phyloP scores from a whole-genome alignment of 345 rosid species.

The Garcia nutans region DNA sequence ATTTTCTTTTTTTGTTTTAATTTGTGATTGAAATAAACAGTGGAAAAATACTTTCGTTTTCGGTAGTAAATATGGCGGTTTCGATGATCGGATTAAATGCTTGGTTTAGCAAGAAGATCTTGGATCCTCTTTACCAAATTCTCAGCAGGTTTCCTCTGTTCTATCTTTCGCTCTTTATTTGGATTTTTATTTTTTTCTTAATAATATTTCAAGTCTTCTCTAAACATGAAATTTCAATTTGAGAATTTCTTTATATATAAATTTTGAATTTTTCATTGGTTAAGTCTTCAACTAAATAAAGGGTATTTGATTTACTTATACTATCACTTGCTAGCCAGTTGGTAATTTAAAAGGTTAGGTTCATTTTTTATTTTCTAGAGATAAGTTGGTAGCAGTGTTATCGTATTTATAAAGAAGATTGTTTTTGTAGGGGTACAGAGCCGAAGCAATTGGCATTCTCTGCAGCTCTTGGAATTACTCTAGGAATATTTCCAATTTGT shows the following conservation, averaged over 20 bases:
- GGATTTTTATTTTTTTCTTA: neutral
- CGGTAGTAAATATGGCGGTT: conserved; percentile 28
- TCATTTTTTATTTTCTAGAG: neutral
- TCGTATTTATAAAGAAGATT: neutral
- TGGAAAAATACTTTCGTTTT: neutral
- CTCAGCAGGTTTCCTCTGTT: conserved; percentile 50
- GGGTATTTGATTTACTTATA: neutral
- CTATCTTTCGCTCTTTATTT: neutral
- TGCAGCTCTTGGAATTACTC: conserved; percentile 77
- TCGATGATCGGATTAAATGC: conserved; percentile 28
- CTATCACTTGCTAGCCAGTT: neutral
- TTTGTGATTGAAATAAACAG: neutral
- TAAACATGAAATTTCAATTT: neutral
- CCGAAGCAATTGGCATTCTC: conserved; percentile 90
- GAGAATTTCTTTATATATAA: too few species aligned
- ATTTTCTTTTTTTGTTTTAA: neutral
- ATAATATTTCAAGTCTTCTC: neutral
- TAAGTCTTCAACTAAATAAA: too few species aligned
- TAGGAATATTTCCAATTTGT: conserved; percentile 90
- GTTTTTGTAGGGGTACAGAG: conserved; percentile 63
- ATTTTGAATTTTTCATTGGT: too few species aligned
- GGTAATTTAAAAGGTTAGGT: neutral
- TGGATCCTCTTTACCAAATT: conserved; percentile 72
- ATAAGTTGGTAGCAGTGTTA: neutral
- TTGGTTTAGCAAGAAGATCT: conserved; percentile 59